Percentiles rank a stretch among this genome's conserved stretches.
Conservation (phyloP, 495 filamentous ascomycete species). For the Pyronema omphalodes region DNA sequence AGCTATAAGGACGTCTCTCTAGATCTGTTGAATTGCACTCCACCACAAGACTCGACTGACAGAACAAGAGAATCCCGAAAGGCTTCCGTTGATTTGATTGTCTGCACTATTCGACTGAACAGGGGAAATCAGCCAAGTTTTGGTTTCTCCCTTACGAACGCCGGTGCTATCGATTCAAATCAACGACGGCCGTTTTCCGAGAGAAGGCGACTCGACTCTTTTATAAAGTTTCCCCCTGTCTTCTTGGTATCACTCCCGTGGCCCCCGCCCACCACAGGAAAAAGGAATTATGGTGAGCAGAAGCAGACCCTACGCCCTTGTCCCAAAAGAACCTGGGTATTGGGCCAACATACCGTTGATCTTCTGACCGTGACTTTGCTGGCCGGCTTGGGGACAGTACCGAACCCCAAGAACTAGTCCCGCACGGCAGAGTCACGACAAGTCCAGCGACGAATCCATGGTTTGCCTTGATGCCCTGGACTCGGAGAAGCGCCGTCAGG, state of each 20-base stretch:
- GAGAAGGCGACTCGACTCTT: constrained; percentile 4
- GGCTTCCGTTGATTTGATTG: too few relatives aligned
- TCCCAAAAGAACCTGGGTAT: background rate
- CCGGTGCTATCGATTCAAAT: constrained; percentile 1
- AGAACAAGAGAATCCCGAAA: too few relatives aligned
- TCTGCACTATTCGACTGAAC: too few relatives aligned
- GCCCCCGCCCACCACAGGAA: background rate
- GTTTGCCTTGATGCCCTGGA: background rate
- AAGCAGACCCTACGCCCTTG: background rate
- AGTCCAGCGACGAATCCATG: background rate
- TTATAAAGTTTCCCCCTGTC: constrained; percentile 13
- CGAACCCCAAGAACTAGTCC: background rate
- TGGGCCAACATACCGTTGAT: background rate
- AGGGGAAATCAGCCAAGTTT: background rate
- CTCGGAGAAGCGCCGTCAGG: background rate
- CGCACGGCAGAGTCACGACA: background rate
- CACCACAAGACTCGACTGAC: too few relatives aligned
- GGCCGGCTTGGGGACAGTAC: background rate
- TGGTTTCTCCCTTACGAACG: background rate
- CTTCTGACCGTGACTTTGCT: background rate
- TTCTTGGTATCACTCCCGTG: background rate
- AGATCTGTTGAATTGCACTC: too few relatives aligned
- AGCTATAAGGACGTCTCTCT: too few relatives aligned
- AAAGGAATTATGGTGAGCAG: background rate
- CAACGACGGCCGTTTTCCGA: background rate